A percentile compares a stretch with the other conserved stretches of the same genome.
Conservation (phyloP, 805 yeast genomes). For the Kuraishia molischiana region DNA sequence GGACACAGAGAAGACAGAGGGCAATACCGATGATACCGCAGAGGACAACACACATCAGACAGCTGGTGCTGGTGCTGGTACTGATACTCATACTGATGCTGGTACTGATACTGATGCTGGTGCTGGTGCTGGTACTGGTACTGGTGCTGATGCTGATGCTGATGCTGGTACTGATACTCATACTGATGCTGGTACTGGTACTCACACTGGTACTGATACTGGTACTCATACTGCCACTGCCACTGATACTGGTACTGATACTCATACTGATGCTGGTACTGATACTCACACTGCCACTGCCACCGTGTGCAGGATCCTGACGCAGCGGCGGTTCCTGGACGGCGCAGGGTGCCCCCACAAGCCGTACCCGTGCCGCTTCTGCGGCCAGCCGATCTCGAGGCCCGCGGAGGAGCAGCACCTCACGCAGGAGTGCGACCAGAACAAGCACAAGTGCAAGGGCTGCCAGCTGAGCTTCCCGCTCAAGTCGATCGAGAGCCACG, state of each 20-base stretch:
- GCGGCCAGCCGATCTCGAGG: constrained; percentile 19
- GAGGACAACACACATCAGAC: constrained; percentile 1
- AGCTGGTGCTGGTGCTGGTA: neutral
- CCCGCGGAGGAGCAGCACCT: constrained; percentile 25
- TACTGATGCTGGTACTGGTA: too few relatives aligned
- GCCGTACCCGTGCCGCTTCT: constrained; percentile 24
- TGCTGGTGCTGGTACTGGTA: too few relatives aligned
- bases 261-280: too few relatives aligned
- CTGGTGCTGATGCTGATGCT: too few relatives aligned
- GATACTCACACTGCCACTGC: neutral
- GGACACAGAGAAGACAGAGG: constrained; percentile 11
- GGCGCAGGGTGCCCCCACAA: constrained; percentile 28
- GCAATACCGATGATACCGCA: too few relatives aligned
- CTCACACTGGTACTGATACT: too few relatives aligned
- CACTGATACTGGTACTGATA: too few relatives aligned
- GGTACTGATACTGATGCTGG: too few relatives aligned
- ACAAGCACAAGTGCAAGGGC: constrained; percentile 24
- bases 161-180: too few relatives aligned
- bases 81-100: too few relatives aligned
- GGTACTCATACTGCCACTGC: too few relatives aligned
- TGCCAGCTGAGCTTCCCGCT: constrained; percentile 33
- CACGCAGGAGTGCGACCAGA: constrained; percentile 26
- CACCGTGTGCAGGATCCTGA: neutral
- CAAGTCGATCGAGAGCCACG: constrained; percentile 28
- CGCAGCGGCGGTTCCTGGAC: constrained; percentile 2